Percentiles rank a stretch among this genome's conserved stretches.
These are phyloP conservation scores for Apiospora aurea DNA, from an alignment of 2,329 filamentous ascomycete genomes.

Conservation along the genomic window DNA sequence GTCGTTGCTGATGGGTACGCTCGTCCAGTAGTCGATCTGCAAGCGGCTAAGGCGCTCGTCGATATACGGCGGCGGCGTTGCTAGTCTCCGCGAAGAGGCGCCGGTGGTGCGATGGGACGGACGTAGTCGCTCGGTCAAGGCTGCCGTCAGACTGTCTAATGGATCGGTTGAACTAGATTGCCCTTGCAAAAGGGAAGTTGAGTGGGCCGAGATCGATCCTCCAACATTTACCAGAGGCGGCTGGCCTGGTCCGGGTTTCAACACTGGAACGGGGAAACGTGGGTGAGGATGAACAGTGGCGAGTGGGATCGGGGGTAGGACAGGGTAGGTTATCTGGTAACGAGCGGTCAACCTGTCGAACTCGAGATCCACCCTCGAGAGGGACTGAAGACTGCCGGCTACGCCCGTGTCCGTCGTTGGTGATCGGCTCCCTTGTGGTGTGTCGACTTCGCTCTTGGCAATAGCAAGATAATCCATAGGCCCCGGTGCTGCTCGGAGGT, in stretches of 20 bases:
- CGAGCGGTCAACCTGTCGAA: slow-evolving; percentile 2
- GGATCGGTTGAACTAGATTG: not conserved
- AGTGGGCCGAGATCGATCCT: no score
- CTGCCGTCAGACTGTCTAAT: not conserved
- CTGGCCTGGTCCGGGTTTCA: not conserved
- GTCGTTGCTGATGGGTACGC: slow-evolving; percentile 24
- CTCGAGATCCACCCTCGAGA: not conserved
- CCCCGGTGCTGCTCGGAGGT: slow-evolving; percentile 5
- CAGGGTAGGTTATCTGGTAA: slow-evolving; percentile 2
- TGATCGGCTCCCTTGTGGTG: not conserved
- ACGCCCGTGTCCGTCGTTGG: not conserved
- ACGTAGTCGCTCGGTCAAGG: not conserved
- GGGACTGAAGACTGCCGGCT: not conserved
- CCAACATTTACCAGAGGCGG: not conserved
- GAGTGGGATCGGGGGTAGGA: not conserved
- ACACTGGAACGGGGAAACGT: not conserved
- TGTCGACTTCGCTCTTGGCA: not conserved
- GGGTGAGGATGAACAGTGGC: not conserved
- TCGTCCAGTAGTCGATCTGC: slow-evolving; percentile 28
- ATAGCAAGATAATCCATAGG: not conserved
- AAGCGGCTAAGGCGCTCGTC: slow-evolving; percentile 27
- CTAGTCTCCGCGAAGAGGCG: not conserved
- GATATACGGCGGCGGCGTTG: not conserved
- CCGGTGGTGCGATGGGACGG: no score
- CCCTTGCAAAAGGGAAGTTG: not conserved